A percentile compares a stretch with the other conserved stretches of the same genome.
These are phyloP conservation scores for Colletotrichum cordylinicola DNA, from an alignment of 2,329 filamentous ascomycete genomes.

Conservation along the genomic window DNA sequence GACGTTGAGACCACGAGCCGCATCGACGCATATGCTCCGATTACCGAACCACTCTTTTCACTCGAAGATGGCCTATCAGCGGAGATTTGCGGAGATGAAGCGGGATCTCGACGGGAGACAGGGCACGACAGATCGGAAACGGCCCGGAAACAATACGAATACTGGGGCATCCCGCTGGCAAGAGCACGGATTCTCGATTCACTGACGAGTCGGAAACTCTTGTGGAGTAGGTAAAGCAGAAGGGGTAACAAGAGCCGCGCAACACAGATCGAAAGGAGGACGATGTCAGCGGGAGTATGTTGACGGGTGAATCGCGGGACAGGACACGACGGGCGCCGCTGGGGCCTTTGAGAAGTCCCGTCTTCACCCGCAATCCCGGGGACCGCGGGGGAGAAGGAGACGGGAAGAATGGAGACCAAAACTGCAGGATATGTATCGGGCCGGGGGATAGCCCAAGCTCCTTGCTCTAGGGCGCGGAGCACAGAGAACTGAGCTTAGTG, in stretches of 20 bases:
- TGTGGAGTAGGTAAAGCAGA: not conserved
- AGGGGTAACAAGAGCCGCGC: not conserved
- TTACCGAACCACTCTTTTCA: not conserved
- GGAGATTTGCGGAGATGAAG: not conserved
- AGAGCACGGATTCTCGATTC: not conserved
- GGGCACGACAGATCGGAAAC: not conserved
- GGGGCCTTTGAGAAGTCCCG: not conserved
- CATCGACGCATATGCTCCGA: not conserved
- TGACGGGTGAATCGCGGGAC: not conserved
- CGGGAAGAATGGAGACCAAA: not conserved
- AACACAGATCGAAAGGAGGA: not conserved
- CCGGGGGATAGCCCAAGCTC: not conserved
- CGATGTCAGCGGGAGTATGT: not conserved
- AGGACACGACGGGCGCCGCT: not conserved
- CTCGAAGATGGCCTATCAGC: not conserved
- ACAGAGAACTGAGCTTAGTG: not conserved
- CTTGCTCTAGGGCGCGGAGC: not conserved
- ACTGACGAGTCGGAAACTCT: not conserved
- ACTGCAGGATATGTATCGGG: not conserved
- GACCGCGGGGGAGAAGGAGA: not conserved
- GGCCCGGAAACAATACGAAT: not conserved
- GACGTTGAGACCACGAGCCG: not conserved
- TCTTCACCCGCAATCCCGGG: not conserved
- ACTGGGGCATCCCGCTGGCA: not conserved
- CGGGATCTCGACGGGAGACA: not conserved